These are phyloP conservation scores for Trifolium subterraneum DNA, from an alignment of 306 rosid genomes.

Conservation along the genomic window DNA sequence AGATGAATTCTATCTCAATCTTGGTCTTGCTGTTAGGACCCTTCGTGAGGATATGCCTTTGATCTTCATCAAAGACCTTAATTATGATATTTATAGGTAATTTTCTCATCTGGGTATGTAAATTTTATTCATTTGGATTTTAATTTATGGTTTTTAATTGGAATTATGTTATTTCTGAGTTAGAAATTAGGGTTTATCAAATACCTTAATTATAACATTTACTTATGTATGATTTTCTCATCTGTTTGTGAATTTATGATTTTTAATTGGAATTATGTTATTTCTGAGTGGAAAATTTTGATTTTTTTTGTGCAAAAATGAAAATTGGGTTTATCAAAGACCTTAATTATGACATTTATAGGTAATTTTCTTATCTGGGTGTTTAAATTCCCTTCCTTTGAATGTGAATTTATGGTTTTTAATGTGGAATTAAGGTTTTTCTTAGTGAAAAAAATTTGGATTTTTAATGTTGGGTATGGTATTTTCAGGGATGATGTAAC, in stretches of 20 bases:
- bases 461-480: constrained; percentile 41
- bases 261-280: neutral
- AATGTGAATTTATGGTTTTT: constrained; percentile 7
- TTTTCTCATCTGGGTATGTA: constrained; percentile 30
- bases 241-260: neutral
- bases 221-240: constrained; percentile 58
- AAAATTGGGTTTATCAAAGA: constrained; percentile 58
- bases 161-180: neutral
- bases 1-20: constrained; percentile 84
- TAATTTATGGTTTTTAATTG: neutral
- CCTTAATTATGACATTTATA: constrained; percentile 83
- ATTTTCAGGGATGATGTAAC: constrained; percentile 86
- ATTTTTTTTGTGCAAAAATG: neutral
- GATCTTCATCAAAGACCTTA: constrained; percentile 81
- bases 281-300: neutral
- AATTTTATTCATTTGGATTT: neutral
- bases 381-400: neutral
- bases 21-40: constrained; percentile 87
- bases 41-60: constrained; percentile 88
- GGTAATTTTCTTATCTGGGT: constrained; percentile 53
- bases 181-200: constrained; percentile 44
- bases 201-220: constrained; percentile 88
- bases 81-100: constrained; percentile 87
- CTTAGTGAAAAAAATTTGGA: neutral
- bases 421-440: neutral